phyloP scores from a whole-genome alignment of 768 basidiomycete species.

The Candolleomyces aberdarensis region DNA sequence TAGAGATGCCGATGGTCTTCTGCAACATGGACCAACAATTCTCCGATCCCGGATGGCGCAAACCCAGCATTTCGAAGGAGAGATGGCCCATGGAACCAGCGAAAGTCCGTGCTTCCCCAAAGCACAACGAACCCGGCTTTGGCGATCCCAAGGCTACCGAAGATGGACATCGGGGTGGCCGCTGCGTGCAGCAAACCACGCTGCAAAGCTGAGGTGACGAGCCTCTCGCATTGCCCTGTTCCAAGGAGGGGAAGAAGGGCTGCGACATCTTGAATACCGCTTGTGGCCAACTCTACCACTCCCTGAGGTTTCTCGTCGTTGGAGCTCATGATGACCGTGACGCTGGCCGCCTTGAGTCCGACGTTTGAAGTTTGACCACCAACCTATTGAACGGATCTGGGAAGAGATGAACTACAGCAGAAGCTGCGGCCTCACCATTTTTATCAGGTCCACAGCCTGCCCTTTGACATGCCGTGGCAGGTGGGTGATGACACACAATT shows the following conservation, averaged over 20 bases:
- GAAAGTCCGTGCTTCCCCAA: conserved; percentile 9
- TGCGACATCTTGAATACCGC: conserved; percentile 22
- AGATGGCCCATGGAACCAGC: background rate
- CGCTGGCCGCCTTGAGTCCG: too few species aligned
- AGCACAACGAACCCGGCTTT: conserved; percentile 16
- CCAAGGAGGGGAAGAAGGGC: conserved; percentile 22
- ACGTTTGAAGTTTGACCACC: too few species aligned
- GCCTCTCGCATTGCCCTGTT: conserved; percentile 21
- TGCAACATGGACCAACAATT: background rate
- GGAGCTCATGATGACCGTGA: background rate
- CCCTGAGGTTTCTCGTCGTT: background rate
- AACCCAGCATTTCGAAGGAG: background rate
- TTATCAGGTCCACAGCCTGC: too few species aligned
- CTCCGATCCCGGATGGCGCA: background rate
- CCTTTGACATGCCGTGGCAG: too few species aligned
- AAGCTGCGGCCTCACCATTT: too few species aligned
- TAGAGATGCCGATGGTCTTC: background rate
- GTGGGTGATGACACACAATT: too few species aligned
- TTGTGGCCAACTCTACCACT: background rate
- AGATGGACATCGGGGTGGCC: conserved; percentile 21
- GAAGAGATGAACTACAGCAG: too few species aligned
- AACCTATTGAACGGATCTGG: too few species aligned
- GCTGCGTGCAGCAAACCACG: conserved; percentile 20
- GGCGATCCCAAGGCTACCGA: conserved; percentile 20
- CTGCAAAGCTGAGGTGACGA: conserved; percentile 15